These are phyloP conservation scores for Strobilomyces echinocephalus DNA, from an alignment of 768 basidiomycete species.

Conservation along the genomic window DNA sequence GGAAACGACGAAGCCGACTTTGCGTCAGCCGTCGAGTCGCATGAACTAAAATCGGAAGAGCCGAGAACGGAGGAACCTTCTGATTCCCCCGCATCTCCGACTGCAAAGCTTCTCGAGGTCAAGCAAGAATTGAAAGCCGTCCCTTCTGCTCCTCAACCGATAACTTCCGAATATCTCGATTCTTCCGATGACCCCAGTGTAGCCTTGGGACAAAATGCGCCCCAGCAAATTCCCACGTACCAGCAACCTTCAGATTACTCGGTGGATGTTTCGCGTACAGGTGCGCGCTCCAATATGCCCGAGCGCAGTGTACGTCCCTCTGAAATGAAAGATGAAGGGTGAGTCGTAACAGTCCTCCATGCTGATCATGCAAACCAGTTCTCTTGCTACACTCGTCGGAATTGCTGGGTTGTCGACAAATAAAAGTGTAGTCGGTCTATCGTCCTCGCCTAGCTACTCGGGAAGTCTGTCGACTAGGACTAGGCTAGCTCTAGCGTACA, in stretches of 20 bases:
- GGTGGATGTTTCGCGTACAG: slow-evolving; percentile 31
- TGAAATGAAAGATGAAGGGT: slow-evolving; percentile 99
- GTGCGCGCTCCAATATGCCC: slow-evolving; percentile 37
- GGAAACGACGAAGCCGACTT: slow-evolving; percentile 58
- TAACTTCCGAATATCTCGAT: slow-evolving; percentile 12
- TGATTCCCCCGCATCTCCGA: slow-evolving; percentile 17
- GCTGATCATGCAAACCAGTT: slow-evolving; percentile 13
- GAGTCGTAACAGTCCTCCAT: slow-evolving; percentile 39
- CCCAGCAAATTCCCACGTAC: slow-evolving; percentile 76
- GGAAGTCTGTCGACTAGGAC: slow-evolving; percentile 58
- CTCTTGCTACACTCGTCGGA: slow-evolving; percentile 18
- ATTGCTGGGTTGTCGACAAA: slow-evolving; percentile 26
- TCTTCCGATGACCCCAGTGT: slow-evolving; percentile 14
- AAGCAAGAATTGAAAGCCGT: slow-evolving; percentile 16
- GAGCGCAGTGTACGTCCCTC: slow-evolving; percentile 74
- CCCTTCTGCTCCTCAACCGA: slow-evolving; percentile 6
- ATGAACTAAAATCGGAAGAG: slow-evolving; percentile 30
- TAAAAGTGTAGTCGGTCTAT: slow-evolving; percentile 40
- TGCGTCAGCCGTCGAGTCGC: slow-evolving; percentile 41
- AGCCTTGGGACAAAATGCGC: slow-evolving; percentile 35
- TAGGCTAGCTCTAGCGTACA: slow-evolving; percentile 74
- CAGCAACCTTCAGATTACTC: slow-evolving; percentile 61
- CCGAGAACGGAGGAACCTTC: slow-evolving; percentile 25
- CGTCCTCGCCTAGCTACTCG: slow-evolving; percentile 42
- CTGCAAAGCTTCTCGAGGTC: slow-evolving; percentile 17